Evolutionary conservation across 495 filamentous ascomycete genomes (phyloP), one percentile per base, ranked within the genome.

Genomic region (Penicillium coffeae): DNA sequence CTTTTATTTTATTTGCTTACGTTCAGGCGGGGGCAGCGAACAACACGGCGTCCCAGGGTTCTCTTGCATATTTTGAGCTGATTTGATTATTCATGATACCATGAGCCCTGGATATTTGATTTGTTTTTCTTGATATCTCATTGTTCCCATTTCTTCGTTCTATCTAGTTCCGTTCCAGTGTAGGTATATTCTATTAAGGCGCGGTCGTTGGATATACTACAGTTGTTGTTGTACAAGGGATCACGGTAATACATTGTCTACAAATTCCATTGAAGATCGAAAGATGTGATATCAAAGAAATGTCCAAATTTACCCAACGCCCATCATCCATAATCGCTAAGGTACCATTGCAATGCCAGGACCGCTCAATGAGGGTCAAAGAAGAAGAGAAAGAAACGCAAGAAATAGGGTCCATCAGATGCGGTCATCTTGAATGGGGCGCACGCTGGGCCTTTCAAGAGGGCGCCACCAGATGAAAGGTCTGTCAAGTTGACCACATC

Each of bases 11-110:
- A 44, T 44, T 16, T 19, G 7, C 22, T 45, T 21, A 33, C 42
- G 30, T 10, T 12, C 9, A 21, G 21, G 36, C 16, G n/a, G 21
- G 37, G 12, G 14, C 20, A 33, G 14, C 40, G 25, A 42, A 32
- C 45, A 43, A 41, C 51, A 21, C 36, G 47, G 52, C 50, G 51
- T 51, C 43, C 42, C 43, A 39, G 47, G 45, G 48, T 45, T 38
- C 15, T 50, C 43, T 47, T 53, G 52, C 59, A 22, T 51, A 53
- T 51, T 42, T 38, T 22, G 47, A 54, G 48, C 25, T 45, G 48
- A 30, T 62, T 52, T 30, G 36, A 43, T 50, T 52, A 21, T 41
- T 42, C 42, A 70, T 71, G 70, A 73, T 73, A 73, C 70, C 68
- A 71, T 59, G 58, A 59, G 44, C 58, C 40, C 53, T 58, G 59